These are phyloP conservation scores for Trichoderma koningii DNA, from an alignment of 2,329 filamentous ascomycete species.

Conservation along the genomic window DNA sequence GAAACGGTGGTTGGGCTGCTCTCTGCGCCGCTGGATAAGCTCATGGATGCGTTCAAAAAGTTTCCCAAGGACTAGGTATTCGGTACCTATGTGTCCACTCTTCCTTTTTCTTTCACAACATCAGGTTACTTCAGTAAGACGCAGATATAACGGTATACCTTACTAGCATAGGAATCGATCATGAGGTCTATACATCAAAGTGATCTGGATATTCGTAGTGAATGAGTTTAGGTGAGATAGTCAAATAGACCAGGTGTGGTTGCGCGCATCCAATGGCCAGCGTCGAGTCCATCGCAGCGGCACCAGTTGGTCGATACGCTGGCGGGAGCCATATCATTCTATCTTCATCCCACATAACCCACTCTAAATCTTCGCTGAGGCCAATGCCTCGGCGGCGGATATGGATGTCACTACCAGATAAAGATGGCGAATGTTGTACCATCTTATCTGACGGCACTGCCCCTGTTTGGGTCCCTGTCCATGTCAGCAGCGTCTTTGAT, in stretches of 20 bases:
- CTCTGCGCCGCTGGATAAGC: conserved; percentile 55
- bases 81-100: too few relatives aligned
- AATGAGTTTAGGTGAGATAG: conserved; percentile 14
- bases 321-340: conserved; percentile 28
- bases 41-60: conserved; percentile 53
- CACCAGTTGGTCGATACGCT: conserved; percentile 23
- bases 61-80: conserved; percentile 44
- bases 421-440: too few relatives aligned
- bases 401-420: background rate
- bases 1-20: conserved; percentile 55
- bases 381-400: background rate
- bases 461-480: background rate
- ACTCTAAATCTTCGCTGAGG: conserved; percentile 19
- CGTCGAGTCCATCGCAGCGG: conserved; percentile 12
- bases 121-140: too few relatives aligned
- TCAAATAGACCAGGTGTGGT: conserved; percentile 26
- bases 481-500: too few relatives aligned
- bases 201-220: background rate
- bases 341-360: conserved; percentile 28
- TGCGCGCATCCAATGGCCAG: conserved; percentile 26
- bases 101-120: too few relatives aligned
- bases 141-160: too few relatives aligned
- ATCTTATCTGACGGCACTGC: background rate
- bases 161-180: too few relatives aligned
- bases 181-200: too few relatives aligned